Evolutionary conservation across 768 basidiomycete species (phyloP), one percentile per base, ranked within the genome.

Genomic region (Lactarius trivialis): DNA sequence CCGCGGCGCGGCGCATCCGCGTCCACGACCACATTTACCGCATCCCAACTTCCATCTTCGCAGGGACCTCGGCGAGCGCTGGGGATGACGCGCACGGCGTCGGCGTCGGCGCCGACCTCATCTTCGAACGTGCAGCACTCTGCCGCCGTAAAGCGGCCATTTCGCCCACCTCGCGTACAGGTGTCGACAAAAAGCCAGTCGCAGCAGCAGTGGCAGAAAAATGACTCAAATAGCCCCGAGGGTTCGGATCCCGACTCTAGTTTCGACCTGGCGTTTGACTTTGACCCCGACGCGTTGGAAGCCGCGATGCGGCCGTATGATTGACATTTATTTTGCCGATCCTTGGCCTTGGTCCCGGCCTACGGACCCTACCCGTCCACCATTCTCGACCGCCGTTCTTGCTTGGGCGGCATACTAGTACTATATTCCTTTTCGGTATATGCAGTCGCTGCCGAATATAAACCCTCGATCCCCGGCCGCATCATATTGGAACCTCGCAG

Each of bases 241-340:
- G 11, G 21, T 5, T 45, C 57, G 2, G 62, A 63, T 59, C 57
- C 62, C 5, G 58, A 63, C 30, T 63, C 62, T n/a, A 59, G 62
- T 53, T 59, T 63, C 28, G 62, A 63, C 15, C 7, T 63, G 24
- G 54, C 62, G 12, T 63, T 63, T 32, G 58, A 63, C 39, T 59
- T 63, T 59, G 62, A 63, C 32, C 62, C 53, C 5, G 62, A 63
- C 4, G 57, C 36, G 19, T 59, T 63, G 53, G 62, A 63, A 55
- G 62, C 54, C 28, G 57, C 62, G 3, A 59, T 63, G 62, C 39
- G 30, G 37, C 33, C 52, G 14, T 63, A 49, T 21, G 62, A 59
- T 49, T 63, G 45, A 59, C 28, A 21, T 24, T 45, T 9, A 45
- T 21, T 24, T 45, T 3, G 43, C 9, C 21, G 4, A 21, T 11